Percentiles rank a stretch among this genome's conserved stretches.
These are phyloP conservation scores for Magnaporthiopsis rhizophila DNA, from an alignment of 2,329 filamentous ascomycete genomes.

Conservation along the genomic window DNA sequence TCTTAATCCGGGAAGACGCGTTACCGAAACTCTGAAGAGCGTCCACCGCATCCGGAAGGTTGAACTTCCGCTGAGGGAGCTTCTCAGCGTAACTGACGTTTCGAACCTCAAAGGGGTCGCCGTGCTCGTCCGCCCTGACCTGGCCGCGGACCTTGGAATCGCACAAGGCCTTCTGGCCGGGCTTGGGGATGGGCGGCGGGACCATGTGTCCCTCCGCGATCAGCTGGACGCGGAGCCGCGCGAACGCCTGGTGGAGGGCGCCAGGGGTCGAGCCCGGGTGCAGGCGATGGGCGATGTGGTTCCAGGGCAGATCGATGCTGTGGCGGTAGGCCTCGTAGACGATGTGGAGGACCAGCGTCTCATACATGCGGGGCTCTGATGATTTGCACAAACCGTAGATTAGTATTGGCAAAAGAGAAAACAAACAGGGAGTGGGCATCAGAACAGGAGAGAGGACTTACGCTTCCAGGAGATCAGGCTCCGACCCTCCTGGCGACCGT, in stretches of 20 bases:
- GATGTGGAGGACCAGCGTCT: slow-evolving; percentile 34
- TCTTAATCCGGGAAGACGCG: background rate
- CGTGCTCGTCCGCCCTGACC: slow-evolving; percentile 19
- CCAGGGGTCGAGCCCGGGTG: slow-evolving; percentile 31
- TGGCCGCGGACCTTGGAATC: slow-evolving; percentile 25
- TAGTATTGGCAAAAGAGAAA: no score
- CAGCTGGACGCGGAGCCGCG: slow-evolving; percentile 25
- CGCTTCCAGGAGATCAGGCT: slow-evolving; percentile 35
- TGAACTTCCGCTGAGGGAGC: slow-evolving; percentile 24
- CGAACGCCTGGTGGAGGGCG: slow-evolving; percentile 29
- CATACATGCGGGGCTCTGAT: slow-evolving; percentile 36
- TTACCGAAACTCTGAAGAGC: background rate
- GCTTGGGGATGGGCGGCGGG: slow-evolving; percentile 26
- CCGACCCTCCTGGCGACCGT: slow-evolving; percentile 26
- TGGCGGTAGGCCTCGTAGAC: slow-evolving; percentile 29
- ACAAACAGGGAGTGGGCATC: background rate
- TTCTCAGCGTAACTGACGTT: slow-evolving; percentile 24
- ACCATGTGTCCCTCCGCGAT: slow-evolving; percentile 33
- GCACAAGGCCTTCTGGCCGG: slow-evolving; percentile 11
- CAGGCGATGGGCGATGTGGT: slow-evolving; percentile 30
- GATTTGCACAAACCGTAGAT: no score
- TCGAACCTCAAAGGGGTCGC: slow-evolving; percentile 19
- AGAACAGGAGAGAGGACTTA: slow-evolving; percentile 19
- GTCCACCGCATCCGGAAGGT: slow-evolving; percentile 19
- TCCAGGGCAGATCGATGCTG: slow-evolving; percentile 29